Evolutionary conservation across 2,329 filamentous ascomycete species (phyloP).

Genomic region (Alternaria panax): DNA sequence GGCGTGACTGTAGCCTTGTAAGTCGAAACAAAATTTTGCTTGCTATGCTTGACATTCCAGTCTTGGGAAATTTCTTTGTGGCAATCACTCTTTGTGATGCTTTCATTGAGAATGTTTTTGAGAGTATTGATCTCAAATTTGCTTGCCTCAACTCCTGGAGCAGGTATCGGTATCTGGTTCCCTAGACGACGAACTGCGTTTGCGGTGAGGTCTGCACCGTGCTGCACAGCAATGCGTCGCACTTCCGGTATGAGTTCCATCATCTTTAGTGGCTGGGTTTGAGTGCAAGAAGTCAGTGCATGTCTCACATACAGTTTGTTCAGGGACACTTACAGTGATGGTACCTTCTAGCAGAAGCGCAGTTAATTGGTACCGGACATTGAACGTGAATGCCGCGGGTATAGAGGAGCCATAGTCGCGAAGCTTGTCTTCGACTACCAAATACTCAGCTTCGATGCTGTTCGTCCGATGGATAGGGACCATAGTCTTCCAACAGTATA

Average conservation of each 20-base stretch:
- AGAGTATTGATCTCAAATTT: conserved; percentile 16
- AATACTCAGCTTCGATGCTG: conserved; percentile 65
- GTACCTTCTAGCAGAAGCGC: conserved; percentile 38
- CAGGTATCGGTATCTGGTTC: conserved; percentile 53
- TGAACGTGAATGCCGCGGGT: conserved; percentile 22
- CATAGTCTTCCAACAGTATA: conserved; percentile 23
- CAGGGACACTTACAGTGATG: no score
- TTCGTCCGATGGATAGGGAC: conserved; percentile 60
- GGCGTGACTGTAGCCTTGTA: conserved; percentile 62
- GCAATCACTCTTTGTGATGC: conserved; percentile 13
- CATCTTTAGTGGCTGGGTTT: conserved; percentile 26
- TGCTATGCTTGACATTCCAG: conserved; percentile 59
- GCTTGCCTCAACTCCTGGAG: conserved; percentile 19
- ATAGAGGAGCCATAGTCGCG: no score
- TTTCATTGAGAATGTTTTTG: conserved; percentile 13
- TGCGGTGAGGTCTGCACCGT: conserved; percentile 65
- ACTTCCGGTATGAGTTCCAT: conserved; percentile 28
- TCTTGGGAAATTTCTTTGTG: conserved; percentile 64
- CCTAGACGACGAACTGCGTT: conserved; percentile 73
- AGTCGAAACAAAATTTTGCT: conserved; percentile 55
- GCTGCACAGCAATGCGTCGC: conserved; percentile 42
- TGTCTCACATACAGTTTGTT: no score
- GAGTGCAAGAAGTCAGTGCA: no score
- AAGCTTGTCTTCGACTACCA: conserved; percentile 67
- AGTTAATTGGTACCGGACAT: conserved; percentile 33